These are phyloP conservation scores for Clathrus columnatus DNA, from an alignment of 768 basidiomycete species.

Conservation along the genomic window DNA sequence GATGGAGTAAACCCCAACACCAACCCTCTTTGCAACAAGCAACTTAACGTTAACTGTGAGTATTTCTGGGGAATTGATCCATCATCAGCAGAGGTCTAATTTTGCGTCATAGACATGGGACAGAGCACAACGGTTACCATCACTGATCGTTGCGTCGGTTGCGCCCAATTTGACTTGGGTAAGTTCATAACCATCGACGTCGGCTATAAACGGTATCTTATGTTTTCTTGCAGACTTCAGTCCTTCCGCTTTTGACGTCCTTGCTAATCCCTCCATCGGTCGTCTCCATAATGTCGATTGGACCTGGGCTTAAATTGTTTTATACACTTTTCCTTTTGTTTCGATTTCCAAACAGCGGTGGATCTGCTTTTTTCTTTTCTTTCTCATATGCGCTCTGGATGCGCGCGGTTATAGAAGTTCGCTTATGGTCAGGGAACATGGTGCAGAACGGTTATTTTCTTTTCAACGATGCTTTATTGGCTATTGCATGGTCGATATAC, in stretches of 20 bases:
- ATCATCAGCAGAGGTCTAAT: constrained; percentile 6
- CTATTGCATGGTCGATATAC: not conserved
- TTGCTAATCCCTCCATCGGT: constrained; percentile 39
- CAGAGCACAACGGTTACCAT: constrained; percentile 40
- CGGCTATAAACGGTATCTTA: not conserved
- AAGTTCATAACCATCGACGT: not conserved
- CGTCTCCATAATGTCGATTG: constrained; percentile 45
- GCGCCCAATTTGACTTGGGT: constrained; percentile 40
- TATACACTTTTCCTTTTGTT: not conserved
- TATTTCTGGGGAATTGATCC: constrained; percentile 5
- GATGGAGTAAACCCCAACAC: constrained; percentile 54
- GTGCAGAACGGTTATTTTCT: not conserved
- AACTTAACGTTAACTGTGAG: constrained; percentile 41
- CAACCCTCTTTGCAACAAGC: constrained; percentile 62
- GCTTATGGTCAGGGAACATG: not conserved
- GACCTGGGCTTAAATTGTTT: constrained; percentile 29
- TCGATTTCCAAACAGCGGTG: not conserved
- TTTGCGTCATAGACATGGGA: constrained; percentile 37
- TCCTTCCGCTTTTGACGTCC: constrained; percentile 41
- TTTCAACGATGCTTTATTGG: not conserved
- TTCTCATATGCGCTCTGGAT: not conserved
- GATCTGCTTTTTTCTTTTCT: not conserved
- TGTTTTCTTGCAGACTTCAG: constrained; percentile 35
- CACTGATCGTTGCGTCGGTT: constrained; percentile 57
- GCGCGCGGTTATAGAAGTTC: not conserved